These are phyloP conservation scores for Amniculicola lignicola DNA, from an alignment of 495 filamentous ascomycete species.

Conservation along the genomic window DNA sequence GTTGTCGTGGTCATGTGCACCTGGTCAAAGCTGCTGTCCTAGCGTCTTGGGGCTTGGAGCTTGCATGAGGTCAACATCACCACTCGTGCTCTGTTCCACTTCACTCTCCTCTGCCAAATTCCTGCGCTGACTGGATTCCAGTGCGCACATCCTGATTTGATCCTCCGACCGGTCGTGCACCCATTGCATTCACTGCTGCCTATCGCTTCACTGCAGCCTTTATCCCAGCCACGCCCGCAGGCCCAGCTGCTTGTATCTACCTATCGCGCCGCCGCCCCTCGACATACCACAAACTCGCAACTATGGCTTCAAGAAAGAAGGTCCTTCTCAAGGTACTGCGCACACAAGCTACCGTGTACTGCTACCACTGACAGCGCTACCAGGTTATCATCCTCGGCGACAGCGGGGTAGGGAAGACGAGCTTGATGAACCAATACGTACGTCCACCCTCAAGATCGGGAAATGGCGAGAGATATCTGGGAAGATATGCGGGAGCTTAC, in stretches of 20 bases:
- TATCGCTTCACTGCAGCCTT: slow-evolving; percentile 13
- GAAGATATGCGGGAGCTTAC: too few relatives aligned
- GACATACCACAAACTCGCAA: background rate
- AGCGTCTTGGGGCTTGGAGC: too few relatives aligned
- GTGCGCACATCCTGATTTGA: too few relatives aligned
- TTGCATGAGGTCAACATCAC: too few relatives aligned
- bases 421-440: slow-evolving; percentile 99
- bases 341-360: slow-evolving; percentile 6
- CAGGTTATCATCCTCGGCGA: slow-evolving; percentile 98
- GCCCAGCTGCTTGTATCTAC: background rate
- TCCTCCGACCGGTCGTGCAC: background rate
- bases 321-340: slow-evolving; percentile 81
- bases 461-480: too few relatives aligned
- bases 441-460: slow-evolving; percentile 35
- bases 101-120: too few relatives aligned
- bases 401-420: slow-evolving; percentile 98
- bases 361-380: slow-evolving; percentile 9
- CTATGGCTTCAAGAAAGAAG: slow-evolving; percentile 94
- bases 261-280: background rate
- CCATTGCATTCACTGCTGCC: slow-evolving; percentile 7
- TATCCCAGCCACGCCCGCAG: background rate
- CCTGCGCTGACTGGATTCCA: too few relatives aligned
- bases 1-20: too few relatives aligned
- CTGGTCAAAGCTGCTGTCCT: too few relatives aligned
- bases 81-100: too few relatives aligned